Evolutionary conservation across 1,139 yeast species (phyloP), one percentile per base, ranked within the genome.

Genomic region (Arxiozyma slooffiae): DNA sequence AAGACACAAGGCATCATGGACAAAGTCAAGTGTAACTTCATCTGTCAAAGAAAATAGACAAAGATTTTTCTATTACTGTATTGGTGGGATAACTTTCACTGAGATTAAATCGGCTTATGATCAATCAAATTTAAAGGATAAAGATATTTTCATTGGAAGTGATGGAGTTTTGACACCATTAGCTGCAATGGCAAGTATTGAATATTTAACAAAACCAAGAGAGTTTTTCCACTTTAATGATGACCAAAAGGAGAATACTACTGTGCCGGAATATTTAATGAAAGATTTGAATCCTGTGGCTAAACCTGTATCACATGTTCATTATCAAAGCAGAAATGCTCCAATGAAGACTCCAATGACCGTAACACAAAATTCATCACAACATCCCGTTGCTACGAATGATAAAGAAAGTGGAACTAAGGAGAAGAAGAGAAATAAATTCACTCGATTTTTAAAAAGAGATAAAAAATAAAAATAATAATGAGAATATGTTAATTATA

Each of bases 41-140:
- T 41, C 46, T 21, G 42, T 41, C 14, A 53, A 54, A 38, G 72
- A 75, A n/a, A 77, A 80, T 44, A 77, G 79, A 57, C 95, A 86
- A 61, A 71, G 92, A 46, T 75, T 90, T 8, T 79, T 90, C 59
- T 80, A 89, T 53, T 92, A 81, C 63, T 78, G 89, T 40, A 85
- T 94, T 1, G 99, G 99, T 22, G 98, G 98, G 11, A 70, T 86
- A 41, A 88, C 97, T 0, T 80, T 84, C 57, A 78, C 90, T 3
- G 99, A 94, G 65, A 71, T 85, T 43, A 77, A 94, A 52, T 76
- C 88, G 6, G 81, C 84, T 16, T 84, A 87, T 59, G 94, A 87
- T 58, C 73, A 89, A 47, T 77, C 88, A 7, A 67, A 72, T 20
- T 69, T 76, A 46, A 73, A 79, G 53, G 79, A 84, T 58, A 82